phyloP scores from a whole-genome alignment of 129 eudicot species.

The Flaveria robusta region DNA sequence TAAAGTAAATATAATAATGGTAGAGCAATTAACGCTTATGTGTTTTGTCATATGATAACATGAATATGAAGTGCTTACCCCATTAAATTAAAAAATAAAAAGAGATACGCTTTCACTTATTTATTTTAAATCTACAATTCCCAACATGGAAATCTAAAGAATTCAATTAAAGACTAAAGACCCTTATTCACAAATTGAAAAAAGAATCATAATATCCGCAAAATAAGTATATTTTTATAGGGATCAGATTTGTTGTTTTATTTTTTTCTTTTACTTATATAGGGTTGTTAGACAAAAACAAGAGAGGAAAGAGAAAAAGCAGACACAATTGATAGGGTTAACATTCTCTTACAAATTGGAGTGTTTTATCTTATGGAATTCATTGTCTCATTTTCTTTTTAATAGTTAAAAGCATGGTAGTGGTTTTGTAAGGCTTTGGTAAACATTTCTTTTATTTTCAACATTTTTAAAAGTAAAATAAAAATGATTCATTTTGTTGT shows the following conservation, averaged over 20 bases:
- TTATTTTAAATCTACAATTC: conserved; percentile 22
- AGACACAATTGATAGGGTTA: background rate
- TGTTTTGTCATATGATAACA: conserved; percentile 8
- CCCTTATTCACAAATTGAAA: too few relatives aligned
- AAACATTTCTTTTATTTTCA: too few relatives aligned
- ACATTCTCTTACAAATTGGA: background rate
- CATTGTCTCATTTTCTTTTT: too few relatives aligned
- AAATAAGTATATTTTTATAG: background rate
- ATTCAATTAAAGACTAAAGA: background rate
- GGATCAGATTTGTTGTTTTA: background rate
- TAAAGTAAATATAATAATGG: background rate
- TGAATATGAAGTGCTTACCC: conserved; percentile 16
- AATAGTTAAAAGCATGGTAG: too few relatives aligned
- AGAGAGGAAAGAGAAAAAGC: background rate
- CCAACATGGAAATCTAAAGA: background rate
- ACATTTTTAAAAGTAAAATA: too few relatives aligned
- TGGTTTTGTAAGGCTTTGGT: too few relatives aligned
- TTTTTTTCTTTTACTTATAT: background rate
- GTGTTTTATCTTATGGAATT: too few relatives aligned
- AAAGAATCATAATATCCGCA: too few relatives aligned
- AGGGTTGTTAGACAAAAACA: background rate
- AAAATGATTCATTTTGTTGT: too few relatives aligned
- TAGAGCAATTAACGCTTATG: background rate
- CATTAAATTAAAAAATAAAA: conserved; percentile 8
- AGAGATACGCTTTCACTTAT: conserved; percentile 24